A percentile compares a stretch with the other conserved stretches of the same genome.
These are phyloP conservation scores for Fusarium sp. DNA, from an alignment of 2,329 filamentous ascomycete species.

Conservation along the genomic window DNA sequence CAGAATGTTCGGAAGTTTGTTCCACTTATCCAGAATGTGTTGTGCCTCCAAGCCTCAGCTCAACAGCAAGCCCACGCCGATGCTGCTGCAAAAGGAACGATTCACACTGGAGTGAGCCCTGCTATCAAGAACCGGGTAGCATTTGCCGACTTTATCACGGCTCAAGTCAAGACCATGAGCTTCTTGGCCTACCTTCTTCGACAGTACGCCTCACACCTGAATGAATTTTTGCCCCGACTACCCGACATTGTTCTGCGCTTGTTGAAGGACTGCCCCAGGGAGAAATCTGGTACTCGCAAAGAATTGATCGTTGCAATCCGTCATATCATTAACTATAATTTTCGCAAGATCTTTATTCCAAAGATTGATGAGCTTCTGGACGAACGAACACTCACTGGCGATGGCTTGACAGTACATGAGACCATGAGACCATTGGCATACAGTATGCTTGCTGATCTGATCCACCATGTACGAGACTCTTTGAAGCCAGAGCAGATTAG, in stretches of 20 bases:
- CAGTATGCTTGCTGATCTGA: slow-evolving; percentile 97
- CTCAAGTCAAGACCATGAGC: slow-evolving; percentile 99
- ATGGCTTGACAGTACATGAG: slow-evolving; percentile 96
- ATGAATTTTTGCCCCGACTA: slow-evolving; percentile 88
- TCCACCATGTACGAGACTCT: slow-evolving; percentile 95
- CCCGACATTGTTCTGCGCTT: slow-evolving; percentile 92
- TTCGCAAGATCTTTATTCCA: slow-evolving; percentile 91
- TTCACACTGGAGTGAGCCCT: slow-evolving; percentile 93
- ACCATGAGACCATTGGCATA: slow-evolving; percentile 96
- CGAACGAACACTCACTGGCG: slow-evolving; percentile 92
- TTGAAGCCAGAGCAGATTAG: slow-evolving; percentile 91
- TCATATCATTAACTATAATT: slow-evolving; percentile 99
- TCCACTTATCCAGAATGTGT: slow-evolving; percentile 90
- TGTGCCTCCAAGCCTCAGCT: slow-evolving; percentile 90
- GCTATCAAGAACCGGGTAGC: slow-evolving; percentile 94
- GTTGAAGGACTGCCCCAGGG: slow-evolving; percentile 92
- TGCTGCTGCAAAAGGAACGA: slow-evolving; percentile 81
- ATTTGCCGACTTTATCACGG: slow-evolving; percentile 97
- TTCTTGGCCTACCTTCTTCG: slow-evolving; percentile 94
- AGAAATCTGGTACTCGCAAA: slow-evolving; percentile 94
- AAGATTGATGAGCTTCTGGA: slow-evolving; percentile 97
- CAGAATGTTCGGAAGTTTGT: slow-evolving; percentile 94
- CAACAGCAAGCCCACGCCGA: slow-evolving; percentile 94
- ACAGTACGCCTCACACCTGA: slow-evolving; percentile 87
- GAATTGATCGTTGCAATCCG: slow-evolving; percentile 96